Evolutionary conservation across 2,329 filamentous ascomycete species (phyloP), one percentile per base, ranked within the genome.

Genomic region (Diaporthe velutina): DNA sequence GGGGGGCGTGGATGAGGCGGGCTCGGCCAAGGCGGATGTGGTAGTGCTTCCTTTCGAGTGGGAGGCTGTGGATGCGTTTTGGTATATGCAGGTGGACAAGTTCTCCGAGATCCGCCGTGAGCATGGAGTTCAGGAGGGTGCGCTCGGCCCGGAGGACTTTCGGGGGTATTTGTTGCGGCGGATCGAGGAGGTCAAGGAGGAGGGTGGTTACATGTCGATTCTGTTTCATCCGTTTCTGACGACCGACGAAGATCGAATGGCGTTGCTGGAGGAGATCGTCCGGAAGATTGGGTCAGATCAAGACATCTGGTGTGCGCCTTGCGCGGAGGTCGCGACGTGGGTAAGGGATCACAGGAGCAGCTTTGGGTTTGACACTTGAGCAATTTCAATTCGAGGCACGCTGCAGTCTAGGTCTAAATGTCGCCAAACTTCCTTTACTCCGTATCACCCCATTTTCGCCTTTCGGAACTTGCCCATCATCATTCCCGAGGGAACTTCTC

Each of bases 31-130:
- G n/a, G n/a, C 17, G 35, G 60, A 42, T 17, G 55, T 80, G 25
- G 78, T 79, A n/a, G 76, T 81, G 38, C 68, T 82, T 50, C 80
- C 81, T 0, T 82, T 82, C 75, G 79, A 81, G 66, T 82, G 80
- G 81, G 73, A 68, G 57, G 75, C 77, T 4, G 80, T 82, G 22
- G 81, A 82, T 52, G 81, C 80, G 1, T 81, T 80, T 52, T 82
- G 80, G 77, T 82, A 82, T 54, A 82, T 82, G n/a, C n/a, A n/a
- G n/a, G n/a, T n/a, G 80, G 40, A 48, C 4, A 82, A 81, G 74
- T 81, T 81, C 40, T 64, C 50, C 0, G 74, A 30, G 4, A 77
- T 80, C 17, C 73, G 80, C 17, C 70, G 71, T 48, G 60, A 74
- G 17, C 64, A 76, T n/a, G 78, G 80, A 2, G 78, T 73, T 42